A percentile compares a stretch with the other conserved stretches of the same genome.
Conservation (phyloP, 1,139 yeast species). For the Pichia sp. region DNA sequence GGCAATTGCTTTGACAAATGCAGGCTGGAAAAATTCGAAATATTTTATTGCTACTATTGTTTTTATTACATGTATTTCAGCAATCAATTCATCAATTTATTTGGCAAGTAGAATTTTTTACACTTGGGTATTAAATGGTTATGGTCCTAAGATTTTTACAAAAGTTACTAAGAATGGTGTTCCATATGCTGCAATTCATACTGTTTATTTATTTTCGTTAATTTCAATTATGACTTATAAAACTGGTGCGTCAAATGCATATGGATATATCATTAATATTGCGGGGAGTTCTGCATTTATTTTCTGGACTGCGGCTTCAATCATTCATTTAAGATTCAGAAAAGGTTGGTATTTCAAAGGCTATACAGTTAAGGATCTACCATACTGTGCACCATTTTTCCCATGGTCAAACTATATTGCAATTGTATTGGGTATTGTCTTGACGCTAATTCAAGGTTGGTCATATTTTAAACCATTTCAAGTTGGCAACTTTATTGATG, state of each 20-base stretch:
- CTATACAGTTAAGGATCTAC: constrained; percentile 43
- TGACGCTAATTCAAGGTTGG: constrained; percentile 69
- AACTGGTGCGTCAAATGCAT: constrained; percentile 52
- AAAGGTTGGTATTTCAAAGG: constrained; percentile 48
- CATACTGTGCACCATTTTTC: constrained; percentile 48
- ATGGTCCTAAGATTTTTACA: constrained; percentile 43
- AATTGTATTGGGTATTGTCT: constrained; percentile 45
- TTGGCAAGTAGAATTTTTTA: constrained; percentile 50
- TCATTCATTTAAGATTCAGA: constrained; percentile 46
- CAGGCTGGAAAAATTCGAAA: constrained; percentile 49
- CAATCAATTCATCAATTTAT: constrained; percentile 50
- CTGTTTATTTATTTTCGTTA: constrained; percentile 46
- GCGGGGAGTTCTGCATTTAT: constrained; percentile 55
- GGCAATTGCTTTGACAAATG: constrained; percentile 51
- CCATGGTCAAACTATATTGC: constrained; percentile 53
- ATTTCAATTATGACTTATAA: constrained; percentile 47
- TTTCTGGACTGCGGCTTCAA: constrained; percentile 46
- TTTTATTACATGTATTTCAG: constrained; percentile 48
- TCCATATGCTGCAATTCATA: constrained; percentile 46
- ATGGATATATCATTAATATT: constrained; percentile 47
- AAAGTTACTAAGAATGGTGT: constrained; percentile 45
- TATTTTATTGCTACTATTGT: constrained; percentile 50
- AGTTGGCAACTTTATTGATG: constrained; percentile 59
- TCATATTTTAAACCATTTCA: constrained; percentile 56
- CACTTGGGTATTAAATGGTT: constrained; percentile 46